Percentiles rank a stretch among this genome's conserved stretches.
These are phyloP conservation scores for Colletotrichum lentis DNA, from an alignment of 2,329 filamentous ascomycete species.

Conservation along the genomic window DNA sequence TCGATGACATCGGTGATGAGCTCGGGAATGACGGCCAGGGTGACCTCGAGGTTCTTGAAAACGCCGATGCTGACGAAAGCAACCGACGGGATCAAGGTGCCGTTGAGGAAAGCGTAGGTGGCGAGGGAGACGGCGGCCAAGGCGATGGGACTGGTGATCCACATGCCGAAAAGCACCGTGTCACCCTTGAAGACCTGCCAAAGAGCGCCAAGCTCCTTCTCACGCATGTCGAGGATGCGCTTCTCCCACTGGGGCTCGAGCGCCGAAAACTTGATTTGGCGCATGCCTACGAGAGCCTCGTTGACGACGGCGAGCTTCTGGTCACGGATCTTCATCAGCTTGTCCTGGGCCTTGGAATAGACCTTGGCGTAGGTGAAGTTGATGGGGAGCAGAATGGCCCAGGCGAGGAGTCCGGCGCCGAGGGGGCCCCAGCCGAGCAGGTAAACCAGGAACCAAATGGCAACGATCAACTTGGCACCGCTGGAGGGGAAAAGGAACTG, in stretches of 20 bases:
- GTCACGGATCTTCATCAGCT: constrained; percentile 78
- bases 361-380: constrained; percentile 73
- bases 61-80: constrained; percentile 82
- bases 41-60: constrained; percentile 76
- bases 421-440: constrained; percentile 78
- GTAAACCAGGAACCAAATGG: constrained; percentile 70
- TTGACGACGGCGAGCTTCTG: constrained; percentile 78
- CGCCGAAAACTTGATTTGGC: constrained; percentile 86
- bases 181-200: constrained; percentile 74
- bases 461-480: constrained; percentile 69
- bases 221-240: constrained; percentile 69
- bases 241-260: constrained; percentile 78
- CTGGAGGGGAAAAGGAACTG: constrained; percentile 72
- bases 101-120: constrained; percentile 71
- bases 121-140: constrained; percentile 76
- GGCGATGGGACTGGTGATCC: constrained; percentile 77
- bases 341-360: constrained; percentile 71
- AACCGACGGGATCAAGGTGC: constrained; percentile 72
- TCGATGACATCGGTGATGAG: constrained; percentile 75
- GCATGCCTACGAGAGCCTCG: constrained; percentile 79
- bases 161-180: constrained; percentile 69
- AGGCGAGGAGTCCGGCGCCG: constrained; percentile 69
- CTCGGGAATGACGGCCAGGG: constrained; percentile 76
- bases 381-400: constrained; percentile 70
- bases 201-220: constrained; percentile 71